These are phyloP conservation scores for Nidularia pulvinata DNA, from an alignment of 768 basidiomycete species.

Conservation along the genomic window DNA sequence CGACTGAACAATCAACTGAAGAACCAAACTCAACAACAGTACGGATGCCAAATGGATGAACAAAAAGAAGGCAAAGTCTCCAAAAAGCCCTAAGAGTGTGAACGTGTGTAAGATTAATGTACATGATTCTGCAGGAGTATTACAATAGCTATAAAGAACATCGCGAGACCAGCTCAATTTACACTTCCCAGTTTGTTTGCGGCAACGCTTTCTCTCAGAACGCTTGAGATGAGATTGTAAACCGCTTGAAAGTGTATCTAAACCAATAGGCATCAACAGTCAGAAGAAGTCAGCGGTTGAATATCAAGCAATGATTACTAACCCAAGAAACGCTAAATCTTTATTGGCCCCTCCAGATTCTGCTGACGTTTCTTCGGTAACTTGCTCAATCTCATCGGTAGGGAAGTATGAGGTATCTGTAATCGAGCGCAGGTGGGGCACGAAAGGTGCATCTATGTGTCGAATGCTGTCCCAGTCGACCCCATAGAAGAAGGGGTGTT, in stretches of 20 bases:
- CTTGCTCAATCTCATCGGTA: slow-evolving; percentile 90
- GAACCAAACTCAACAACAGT: no score
- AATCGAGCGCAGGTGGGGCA: slow-evolving; percentile 91
- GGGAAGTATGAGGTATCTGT: slow-evolving; percentile 99
- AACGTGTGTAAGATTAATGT: no score
- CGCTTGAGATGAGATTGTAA: slow-evolving; percentile 60
- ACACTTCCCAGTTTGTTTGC: no score
- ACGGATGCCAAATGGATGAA: no score
- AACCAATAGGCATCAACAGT: slow-evolving; percentile 1
- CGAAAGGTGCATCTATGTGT: slow-evolving; percentile 91
- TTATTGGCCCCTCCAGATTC: slow-evolving; percentile 44
- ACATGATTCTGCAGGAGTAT: no score
- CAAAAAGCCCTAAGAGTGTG: no score
- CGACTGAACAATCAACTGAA: no score
- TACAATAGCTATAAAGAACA: no score
- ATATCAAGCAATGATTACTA: slow-evolving; percentile 13
- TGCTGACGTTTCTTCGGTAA: slow-evolving; percentile 39
- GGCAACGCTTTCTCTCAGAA: slow-evolving; percentile 24
- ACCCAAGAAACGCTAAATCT: slow-evolving; percentile 73
- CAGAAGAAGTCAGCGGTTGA: neutral
- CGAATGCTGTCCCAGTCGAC: slow-evolving; percentile 93
- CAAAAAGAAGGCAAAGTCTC: no score
- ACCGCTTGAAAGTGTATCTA: slow-evolving; percentile 83
- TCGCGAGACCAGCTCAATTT: no score
- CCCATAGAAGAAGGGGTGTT: slow-evolving; percentile 92